These are phyloP conservation scores for Alternaria viburni DNA, from an alignment of 2,329 filamentous ascomycete species.

Conservation along the genomic window DNA sequence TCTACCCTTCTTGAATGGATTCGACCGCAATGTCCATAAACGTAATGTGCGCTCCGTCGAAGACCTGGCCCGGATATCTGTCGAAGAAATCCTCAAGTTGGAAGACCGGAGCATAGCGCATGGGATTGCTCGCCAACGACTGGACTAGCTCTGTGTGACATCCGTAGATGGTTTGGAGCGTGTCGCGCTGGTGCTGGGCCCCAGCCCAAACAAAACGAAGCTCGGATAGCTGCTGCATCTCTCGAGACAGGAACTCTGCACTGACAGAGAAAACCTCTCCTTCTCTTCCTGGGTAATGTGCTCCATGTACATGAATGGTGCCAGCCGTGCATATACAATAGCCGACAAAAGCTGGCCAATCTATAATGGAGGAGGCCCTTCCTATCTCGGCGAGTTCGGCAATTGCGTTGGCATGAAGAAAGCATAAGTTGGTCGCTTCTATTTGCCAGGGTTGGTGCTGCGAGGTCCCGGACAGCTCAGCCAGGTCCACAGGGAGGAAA, in stretches of 20 bases:
- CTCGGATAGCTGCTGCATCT: conserved; percentile 81
- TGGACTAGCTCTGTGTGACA: conserved; percentile 84
- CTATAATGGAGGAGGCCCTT: conserved; percentile 73
- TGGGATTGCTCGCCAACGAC: conserved; percentile 69
- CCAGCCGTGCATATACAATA: conserved; percentile 88
- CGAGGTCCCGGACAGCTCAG: conserved; percentile 77
- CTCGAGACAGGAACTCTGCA: conserved; percentile 74
- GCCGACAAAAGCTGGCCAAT: conserved; percentile 86
- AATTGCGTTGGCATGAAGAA: conserved; percentile 84
- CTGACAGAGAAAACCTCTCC: conserved; percentile 68
- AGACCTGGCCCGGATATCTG: conserved; percentile 73
- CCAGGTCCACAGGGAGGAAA: conserved; percentile 83
- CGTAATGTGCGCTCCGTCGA: conserved; percentile 77
- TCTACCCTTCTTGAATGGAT: conserved; percentile 63
- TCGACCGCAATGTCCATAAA: conserved; percentile 72
- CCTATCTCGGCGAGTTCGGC: conserved; percentile 82
- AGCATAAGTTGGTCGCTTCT: conserved; percentile 86
- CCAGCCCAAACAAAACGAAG: conserved; percentile 77
- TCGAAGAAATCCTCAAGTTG: conserved; percentile 90
- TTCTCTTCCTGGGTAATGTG: conserved; percentile 73
- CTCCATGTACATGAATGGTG: conserved; percentile 86
- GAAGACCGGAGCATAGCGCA: conserved; percentile 79
- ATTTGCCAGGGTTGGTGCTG: conserved; percentile 94
- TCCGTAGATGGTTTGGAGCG: conserved; percentile 76
- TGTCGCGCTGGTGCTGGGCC: conserved; percentile 80